Conservation (phyloP, 1,139 yeast species). For the Sugiyamaella xylanicola region DNA sequence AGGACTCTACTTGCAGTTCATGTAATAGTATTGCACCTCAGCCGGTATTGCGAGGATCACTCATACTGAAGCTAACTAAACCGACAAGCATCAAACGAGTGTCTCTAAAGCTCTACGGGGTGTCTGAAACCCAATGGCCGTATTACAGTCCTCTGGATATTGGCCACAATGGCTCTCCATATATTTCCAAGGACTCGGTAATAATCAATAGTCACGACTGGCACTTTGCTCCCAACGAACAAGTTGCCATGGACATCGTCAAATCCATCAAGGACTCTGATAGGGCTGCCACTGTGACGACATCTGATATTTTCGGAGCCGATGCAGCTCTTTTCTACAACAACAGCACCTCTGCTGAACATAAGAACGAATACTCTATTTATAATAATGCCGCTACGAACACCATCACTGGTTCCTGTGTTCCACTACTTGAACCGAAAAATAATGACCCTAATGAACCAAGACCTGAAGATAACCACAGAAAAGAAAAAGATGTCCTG, state of each 20-base stretch:
- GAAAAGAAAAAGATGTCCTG: conserved; percentile 34
- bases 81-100: conserved; percentile 71
- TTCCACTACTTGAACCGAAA: conserved; percentile 22
- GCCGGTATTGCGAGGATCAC: conserved; percentile 72
- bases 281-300: conserved; percentile 32
- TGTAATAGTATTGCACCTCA: conserved; percentile 51
- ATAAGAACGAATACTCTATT: background rate
- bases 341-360: conserved; percentile 2
- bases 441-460: conserved; percentile 25
- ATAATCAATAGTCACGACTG: conserved; percentile 41
- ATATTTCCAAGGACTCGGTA: conserved; percentile 41
- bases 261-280: background rate
- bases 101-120: conserved; percentile 63
- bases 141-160: conserved; percentile 27
- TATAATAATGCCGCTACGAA: conserved; percentile 3
- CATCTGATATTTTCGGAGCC: conserved; percentile 42
- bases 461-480: conserved; percentile 19
- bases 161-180: conserved; percentile 27
- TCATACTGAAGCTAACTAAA: conserved; percentile 67
- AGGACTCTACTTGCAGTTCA: background rate
- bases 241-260: background rate
- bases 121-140: conserved; percentile 83
- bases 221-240: conserved; percentile 35
- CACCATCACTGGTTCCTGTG: conserved; percentile 2
- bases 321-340: conserved; percentile 37